Evolutionary conservation across 352 stramenopile species (phyloP).

Genomic region (Phytophthora boehmeriae): DNA sequence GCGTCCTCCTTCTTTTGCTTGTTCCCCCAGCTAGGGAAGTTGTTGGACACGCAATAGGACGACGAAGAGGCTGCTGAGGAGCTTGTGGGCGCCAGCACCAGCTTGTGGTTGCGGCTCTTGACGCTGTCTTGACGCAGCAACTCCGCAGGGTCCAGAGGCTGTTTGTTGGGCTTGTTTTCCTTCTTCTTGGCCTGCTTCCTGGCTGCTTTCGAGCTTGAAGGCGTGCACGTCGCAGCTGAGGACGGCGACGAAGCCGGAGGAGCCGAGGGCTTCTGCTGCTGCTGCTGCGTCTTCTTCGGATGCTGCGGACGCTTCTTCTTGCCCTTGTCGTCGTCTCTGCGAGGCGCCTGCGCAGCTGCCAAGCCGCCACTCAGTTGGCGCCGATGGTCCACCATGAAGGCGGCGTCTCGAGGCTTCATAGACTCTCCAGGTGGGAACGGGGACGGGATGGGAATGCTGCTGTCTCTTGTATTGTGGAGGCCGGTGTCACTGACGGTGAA

Average conservation of each 20-base stretch:
- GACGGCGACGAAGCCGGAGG: conserved; percentile 1
- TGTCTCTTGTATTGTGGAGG: conserved; percentile 28
- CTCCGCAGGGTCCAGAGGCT: conserved; percentile 12
- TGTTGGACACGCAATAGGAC: conserved; percentile 25
- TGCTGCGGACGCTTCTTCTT: conserved; percentile 40
- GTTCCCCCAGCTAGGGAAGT: conserved; percentile 41
- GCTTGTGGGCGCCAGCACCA: conserved; percentile 52
- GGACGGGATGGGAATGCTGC: not conserved
- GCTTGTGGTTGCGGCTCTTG: conserved; percentile 77
- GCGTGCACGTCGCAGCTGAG: not conserved
- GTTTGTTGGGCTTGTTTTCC: conserved; percentile 45
- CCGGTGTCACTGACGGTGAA: not conserved
- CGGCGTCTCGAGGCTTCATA: conserved; percentile 50
- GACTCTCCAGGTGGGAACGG: not conserved
- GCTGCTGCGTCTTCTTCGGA: conserved; percentile 11
- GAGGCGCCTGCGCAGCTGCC: conserved; percentile 7
- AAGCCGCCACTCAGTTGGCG: conserved; percentile 30
- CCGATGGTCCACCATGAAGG: conserved; percentile 49
- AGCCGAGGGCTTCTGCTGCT: not conserved
- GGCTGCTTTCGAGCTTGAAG: not conserved
- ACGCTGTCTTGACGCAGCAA: conserved; percentile 55
- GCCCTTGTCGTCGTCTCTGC: conserved; percentile 33
- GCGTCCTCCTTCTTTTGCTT: conserved; percentile 30
- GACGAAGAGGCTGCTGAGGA: conserved; percentile 6
- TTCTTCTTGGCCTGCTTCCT: conserved; percentile 42